Evolutionary conservation across 257 asterid genomes (phyloP).

Genomic region (Solanum acaule): DNA sequence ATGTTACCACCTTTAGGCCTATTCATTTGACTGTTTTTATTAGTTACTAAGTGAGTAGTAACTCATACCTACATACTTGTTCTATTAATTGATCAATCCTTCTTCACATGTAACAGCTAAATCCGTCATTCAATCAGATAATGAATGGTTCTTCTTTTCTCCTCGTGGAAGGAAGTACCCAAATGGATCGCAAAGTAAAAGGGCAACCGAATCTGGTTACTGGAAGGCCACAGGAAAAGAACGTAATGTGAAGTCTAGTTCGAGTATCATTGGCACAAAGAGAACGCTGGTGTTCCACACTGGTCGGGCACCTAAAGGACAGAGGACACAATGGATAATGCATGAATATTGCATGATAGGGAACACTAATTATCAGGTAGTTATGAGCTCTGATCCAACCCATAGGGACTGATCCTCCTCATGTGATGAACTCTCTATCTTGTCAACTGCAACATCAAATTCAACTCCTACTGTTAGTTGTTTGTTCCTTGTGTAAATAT

Average conservation of each 20-base stretch:
- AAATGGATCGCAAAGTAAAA: slow-evolving; percentile 74
- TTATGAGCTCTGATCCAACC: background rate
- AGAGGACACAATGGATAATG: slow-evolving; percentile 94
- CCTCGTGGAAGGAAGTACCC: slow-evolving; percentile 92
- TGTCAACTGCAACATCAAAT: background rate
- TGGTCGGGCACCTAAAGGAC: slow-evolving; percentile 88
- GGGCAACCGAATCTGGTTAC: slow-evolving; percentile 75
- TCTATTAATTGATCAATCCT: background rate
- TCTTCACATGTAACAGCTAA: slow-evolving; percentile 30
- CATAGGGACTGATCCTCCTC: background rate
- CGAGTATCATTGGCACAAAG: slow-evolving; percentile 59
- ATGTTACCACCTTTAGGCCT: background rate
- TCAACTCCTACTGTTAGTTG: background rate
- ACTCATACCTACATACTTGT: background rate
- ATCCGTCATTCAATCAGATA: slow-evolving; percentile 57
- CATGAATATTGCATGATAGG: slow-evolving; percentile 61
- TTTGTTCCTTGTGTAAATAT: background rate
- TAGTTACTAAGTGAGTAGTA: background rate
- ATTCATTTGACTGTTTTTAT: background rate
- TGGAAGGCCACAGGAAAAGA: slow-evolving; percentile 98
- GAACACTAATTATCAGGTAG: slow-evolving; percentile 29
- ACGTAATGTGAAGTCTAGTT: slow-evolving; percentile 61
- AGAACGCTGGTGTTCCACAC: slow-evolving; percentile 82
- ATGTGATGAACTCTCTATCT: background rate
- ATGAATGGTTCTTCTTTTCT: slow-evolving; percentile 87